Evolutionary conservation across 202 grass and related monocot species (phyloP), one percentile per base, ranked within the genome.

Genomic region (Brachypodium distachyon): DNA sequence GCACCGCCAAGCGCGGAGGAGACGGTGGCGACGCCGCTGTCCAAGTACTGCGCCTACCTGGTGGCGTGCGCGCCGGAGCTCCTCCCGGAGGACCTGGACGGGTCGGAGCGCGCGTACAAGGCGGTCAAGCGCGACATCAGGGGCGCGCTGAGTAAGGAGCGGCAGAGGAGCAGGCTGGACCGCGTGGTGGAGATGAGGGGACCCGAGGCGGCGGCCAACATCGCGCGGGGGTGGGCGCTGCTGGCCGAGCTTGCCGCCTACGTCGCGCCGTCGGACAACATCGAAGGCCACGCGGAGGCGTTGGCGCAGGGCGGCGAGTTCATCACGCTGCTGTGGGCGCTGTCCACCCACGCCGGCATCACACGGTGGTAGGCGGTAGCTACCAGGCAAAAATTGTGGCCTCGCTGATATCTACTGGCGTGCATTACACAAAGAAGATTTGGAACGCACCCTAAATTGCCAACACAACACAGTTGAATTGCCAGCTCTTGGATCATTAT

Each of bases 271-370:
- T 74, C 83, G 0, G 44, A 72, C 10, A 78, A 79, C 5, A 28
- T 34, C 0, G 56, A 79, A 31, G 34, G 42, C 12, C 82, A 85
- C 8, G 55, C 21, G 3, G 8, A 64, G 13, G 39, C 39, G 7
- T 5, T 73, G 61, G 29, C 58, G 12, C 33, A 78, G 12, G 36
- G 62, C 41, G 50, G 26, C 9, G 81, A 84, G 50, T 40, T 84
- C 36, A 26, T 84, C 13, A 84, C 81, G 32, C 17, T 62, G 23
- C 6, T 85, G 16, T 85, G 82, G 74, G 82, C 65, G 25, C 25
- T 85, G 16, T 12, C 52, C 48, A 43, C 31, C 12, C 81, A 84
- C 38, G 39, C 41, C 49, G 81, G 81, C 29, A 44, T 84, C 44
- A 61, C 40, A n/a, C n/a, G n/a, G n/a, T n/a, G n/a, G n/a, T n/a